Percentiles rank a stretch among this genome's conserved stretches.
Evolutionary conservation across 2,329 filamentous ascomycete species (phyloP).

Genomic region (Helotiales sp.): DNA sequence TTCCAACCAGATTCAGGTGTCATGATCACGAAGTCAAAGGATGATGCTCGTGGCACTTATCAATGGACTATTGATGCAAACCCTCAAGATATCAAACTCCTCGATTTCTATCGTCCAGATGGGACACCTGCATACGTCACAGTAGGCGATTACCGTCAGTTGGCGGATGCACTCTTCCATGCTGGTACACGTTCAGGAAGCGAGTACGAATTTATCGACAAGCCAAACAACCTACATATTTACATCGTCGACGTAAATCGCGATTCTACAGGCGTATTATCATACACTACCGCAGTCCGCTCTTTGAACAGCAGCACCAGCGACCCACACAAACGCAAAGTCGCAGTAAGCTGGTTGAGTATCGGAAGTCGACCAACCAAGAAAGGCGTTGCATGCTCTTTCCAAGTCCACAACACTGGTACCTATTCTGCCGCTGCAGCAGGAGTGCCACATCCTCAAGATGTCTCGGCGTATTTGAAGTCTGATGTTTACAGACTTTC

Average conservation of each 20-base stretch:
- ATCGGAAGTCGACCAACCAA: neutral
- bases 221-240: constrained; percentile 23
- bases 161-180: constrained; percentile 27
- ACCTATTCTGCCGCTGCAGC: neutral
- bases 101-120: constrained; percentile 26
- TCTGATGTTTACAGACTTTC: constrained; percentile 24
- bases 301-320: constrained; percentile 4
- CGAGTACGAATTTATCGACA: constrained; percentile 26
- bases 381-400: constrained; percentile 20
- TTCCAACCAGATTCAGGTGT: constrained; percentile 26
- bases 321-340: constrained; percentile 17
- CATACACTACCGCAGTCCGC: constrained; percentile 23
- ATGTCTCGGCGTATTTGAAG: constrained; percentile 21
- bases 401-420: constrained; percentile 22
- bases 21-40: constrained; percentile 27
- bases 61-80: constrained; percentile 29
- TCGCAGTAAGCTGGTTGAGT: neutral
- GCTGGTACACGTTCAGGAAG: constrained; percentile 25
- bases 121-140: constrained; percentile 23
- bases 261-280: constrained; percentile 15
- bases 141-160: constrained; percentile 22
- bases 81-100: constrained; percentile 25
- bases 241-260: constrained; percentile 23
- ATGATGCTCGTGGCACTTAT: constrained; percentile 10
- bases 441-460: constrained; percentile 8